Evolutionary conservation across 2,329 filamentous ascomycete genomes (phyloP).

Genomic region (Cladophialophora bantiana): DNA sequence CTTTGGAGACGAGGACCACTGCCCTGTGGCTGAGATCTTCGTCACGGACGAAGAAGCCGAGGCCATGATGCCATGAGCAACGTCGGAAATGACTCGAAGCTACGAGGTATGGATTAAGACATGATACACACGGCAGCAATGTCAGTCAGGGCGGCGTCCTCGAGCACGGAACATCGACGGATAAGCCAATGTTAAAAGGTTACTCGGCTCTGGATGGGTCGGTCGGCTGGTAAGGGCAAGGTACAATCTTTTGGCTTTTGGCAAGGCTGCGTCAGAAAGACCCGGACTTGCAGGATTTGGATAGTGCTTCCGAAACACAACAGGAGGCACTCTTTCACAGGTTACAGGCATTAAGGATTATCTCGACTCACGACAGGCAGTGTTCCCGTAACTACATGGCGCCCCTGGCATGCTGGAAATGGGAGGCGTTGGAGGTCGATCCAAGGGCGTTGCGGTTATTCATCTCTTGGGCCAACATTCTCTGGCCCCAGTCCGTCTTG

Average conservation of each 20-base stretch:
- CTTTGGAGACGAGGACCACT: slow-evolving; percentile 40
- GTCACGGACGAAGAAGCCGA: slow-evolving; percentile 42
- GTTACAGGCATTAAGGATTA: neutral
- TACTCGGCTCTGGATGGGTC: neutral
- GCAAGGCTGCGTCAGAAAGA: neutral
- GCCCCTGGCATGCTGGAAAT: neutral
- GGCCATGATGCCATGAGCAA: slow-evolving; percentile 35
- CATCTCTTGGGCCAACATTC: neutral
- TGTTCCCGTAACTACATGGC: neutral
- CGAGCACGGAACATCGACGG: neutral
- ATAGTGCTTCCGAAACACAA: neutral
- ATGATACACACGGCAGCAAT: slow-evolving; percentile 9
- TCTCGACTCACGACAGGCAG: slow-evolving; percentile 3
- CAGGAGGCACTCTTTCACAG: neutral
- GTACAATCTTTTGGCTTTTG: neutral
- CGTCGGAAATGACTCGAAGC: neutral
- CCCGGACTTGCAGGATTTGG: neutral
- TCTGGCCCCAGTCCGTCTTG: neutral
- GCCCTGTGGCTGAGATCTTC: slow-evolving; percentile 41
- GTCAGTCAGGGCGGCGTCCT: neutral
- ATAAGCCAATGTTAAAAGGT: neutral
- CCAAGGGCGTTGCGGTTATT: neutral
- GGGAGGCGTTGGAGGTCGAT: neutral
- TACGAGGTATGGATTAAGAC: slow-evolving; percentile 5
- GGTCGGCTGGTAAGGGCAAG: neutral